These are phyloP conservation scores for Solanum appendiculatum DNA, from an alignment of 257 asterid genomes.

Conservation along the genomic window DNA sequence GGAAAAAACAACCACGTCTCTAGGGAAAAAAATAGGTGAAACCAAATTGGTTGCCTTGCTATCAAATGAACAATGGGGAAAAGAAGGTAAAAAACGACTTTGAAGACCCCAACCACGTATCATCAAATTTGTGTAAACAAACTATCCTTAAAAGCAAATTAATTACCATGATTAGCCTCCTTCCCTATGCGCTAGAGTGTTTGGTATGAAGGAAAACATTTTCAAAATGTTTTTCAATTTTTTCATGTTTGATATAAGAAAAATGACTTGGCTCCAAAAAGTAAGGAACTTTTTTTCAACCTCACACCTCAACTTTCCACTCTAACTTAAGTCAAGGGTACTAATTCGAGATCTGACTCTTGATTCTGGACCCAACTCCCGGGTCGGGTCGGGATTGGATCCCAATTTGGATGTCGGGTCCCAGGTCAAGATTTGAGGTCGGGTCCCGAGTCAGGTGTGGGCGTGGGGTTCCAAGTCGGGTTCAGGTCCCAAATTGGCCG, in stretches of 20 bases:
- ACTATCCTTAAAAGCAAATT: neutral
- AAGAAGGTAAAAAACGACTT: neutral
- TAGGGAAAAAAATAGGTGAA: neutral
- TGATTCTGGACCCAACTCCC: neutral
- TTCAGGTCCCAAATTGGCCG: no score
- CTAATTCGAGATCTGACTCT: neutral
- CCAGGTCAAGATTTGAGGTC: no score
- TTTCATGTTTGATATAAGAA: no score
- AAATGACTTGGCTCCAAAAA: no score
- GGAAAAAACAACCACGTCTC: neutral
- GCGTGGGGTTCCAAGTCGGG: no score
- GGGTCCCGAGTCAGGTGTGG: no score
- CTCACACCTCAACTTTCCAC: no score
- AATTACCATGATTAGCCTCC: no score
- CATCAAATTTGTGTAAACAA: neutral
- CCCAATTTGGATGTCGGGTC: neutral
- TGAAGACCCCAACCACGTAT: neutral
- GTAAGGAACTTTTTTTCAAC: no score
- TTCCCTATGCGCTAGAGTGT: no score
- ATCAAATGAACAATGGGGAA: neutral
- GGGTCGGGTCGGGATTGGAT: fast-evolving
- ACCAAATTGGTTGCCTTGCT: neutral
- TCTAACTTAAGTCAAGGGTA: fast-evolving
- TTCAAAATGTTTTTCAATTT: no score
- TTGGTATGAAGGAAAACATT: no score